A percentile compares a stretch with the other conserved stretches of the same genome.
phyloP scores from a whole-genome alignment of 352 stramenopile genomes.

The Phytopythium chamaehyphon region DNA sequence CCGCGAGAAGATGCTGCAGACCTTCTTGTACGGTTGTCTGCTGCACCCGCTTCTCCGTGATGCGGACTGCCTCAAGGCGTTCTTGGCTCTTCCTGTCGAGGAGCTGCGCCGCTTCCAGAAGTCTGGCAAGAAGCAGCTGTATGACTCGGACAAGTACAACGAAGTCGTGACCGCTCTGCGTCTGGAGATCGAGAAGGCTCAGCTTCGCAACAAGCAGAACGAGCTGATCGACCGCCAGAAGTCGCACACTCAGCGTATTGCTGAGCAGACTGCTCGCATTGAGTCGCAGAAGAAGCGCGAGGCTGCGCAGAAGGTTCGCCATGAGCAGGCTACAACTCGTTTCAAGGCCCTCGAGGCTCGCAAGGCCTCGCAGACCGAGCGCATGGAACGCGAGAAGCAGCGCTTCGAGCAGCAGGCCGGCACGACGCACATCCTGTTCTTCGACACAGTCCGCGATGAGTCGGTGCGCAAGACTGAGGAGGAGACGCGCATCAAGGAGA shows the following conservation, averaged over 20 bases:
- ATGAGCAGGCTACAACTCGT: constrained; percentile 60
- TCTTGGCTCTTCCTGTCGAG: constrained; percentile 67
- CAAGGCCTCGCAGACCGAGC: constrained; percentile 75
- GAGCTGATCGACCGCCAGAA: constrained; percentile 60
- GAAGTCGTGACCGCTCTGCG: constrained; percentile 69
- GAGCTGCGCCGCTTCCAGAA: constrained; percentile 75
- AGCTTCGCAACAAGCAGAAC: constrained; percentile 79
- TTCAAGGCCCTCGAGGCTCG: constrained; percentile 80
- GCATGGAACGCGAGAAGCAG: constrained; percentile 81
- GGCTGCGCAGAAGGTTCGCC: constrained; percentile 63
- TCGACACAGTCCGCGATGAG: constrained; percentile 75
- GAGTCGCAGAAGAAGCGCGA: constrained; percentile 72
- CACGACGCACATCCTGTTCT: constrained; percentile 81
- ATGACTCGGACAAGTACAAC: constrained; percentile 79
- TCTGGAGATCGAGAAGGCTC: constrained; percentile 81
- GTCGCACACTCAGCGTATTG: constrained; percentile 63
- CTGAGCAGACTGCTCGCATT: constrained; percentile 53
- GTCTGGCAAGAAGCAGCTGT: constrained; percentile 63
- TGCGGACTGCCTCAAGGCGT: constrained; percentile 78
- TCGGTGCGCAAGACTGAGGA: constrained; percentile 71
- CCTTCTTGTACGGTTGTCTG: constrained; percentile 77
- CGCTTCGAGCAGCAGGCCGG: constrained; percentile 67
- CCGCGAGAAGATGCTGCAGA: constrained; percentile 70
- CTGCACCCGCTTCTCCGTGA: constrained; percentile 77
- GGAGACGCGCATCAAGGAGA: constrained; percentile 79